These are phyloP conservation scores for Dictyophora rubrovolvata DNA, from an alignment of 768 basidiomycete genomes.

Conservation along the genomic window DNA sequence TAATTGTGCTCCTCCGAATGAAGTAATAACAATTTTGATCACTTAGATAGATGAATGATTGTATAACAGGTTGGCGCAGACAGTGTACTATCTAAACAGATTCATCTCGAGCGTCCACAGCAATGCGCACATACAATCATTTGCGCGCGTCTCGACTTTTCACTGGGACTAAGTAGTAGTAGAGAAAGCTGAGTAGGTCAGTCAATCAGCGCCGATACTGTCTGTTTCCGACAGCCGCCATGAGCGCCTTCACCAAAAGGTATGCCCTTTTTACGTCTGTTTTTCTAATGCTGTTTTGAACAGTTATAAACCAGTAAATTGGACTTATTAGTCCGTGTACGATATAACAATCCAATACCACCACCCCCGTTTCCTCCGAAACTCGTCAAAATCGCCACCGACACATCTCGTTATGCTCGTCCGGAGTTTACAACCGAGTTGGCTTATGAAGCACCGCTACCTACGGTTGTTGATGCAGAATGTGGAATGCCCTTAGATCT, in stretches of 20 bases:
- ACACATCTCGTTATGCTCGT: slow-evolving; percentile 76
- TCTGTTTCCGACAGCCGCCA: too few relatives aligned
- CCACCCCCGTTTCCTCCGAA: slow-evolving; percentile 97
- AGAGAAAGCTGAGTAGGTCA: too few relatives aligned
- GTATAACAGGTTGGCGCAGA: too few relatives aligned
- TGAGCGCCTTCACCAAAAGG: slow-evolving; percentile 10
- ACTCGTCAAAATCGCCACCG: slow-evolving; percentile 83
- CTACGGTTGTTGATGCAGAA: slow-evolving; percentile 96
- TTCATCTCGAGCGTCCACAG: too few relatives aligned
- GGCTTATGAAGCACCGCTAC: slow-evolving; percentile 71
- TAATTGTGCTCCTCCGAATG: too few relatives aligned
- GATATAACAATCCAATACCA: slow-evolving; percentile 90
- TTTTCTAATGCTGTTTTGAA: neutral
- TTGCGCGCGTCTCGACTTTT: too few relatives aligned
- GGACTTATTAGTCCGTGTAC: slow-evolving; percentile 85
- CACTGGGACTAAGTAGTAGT: too few relatives aligned
- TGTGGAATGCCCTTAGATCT: slow-evolving; percentile 94
- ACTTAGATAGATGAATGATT: too few relatives aligned
- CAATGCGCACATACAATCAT: too few relatives aligned
- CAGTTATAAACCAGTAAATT: slow-evolving; percentile 48
- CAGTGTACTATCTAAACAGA: too few relatives aligned
- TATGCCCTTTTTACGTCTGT: neutral
- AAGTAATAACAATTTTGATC: too few relatives aligned
- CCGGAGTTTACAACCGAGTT: slow-evolving; percentile 78
- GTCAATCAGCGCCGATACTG: too few relatives aligned